Evolutionary conservation across 306 rosid species (phyloP).

Genomic region (Gleditsia sinensis): DNA sequence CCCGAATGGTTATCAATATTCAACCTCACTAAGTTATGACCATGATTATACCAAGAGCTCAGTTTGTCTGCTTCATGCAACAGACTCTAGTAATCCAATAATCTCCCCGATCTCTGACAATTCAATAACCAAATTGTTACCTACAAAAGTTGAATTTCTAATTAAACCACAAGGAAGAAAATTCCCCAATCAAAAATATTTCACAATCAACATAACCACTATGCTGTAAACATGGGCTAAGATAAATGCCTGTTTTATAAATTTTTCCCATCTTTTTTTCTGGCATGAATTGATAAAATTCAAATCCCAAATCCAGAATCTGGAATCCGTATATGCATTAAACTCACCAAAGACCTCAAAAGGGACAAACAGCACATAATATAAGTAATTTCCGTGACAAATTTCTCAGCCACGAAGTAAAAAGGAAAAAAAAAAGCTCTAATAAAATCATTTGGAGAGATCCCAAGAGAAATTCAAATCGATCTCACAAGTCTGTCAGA

Average conservation of each 20-base stretch:
- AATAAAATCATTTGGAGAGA: slow-evolving; percentile 14
- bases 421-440: neutral
- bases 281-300: slow-evolving; percentile 7
- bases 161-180: slow-evolving; percentile 26
- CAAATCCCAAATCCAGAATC: slow-evolving; percentile 35
- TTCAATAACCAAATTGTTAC: slow-evolving; percentile 21
- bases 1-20: slow-evolving; percentile 17
- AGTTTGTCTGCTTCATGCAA: slow-evolving; percentile 19
- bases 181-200: neutral
- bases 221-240: slow-evolving; percentile 18
- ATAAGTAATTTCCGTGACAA: slow-evolving; percentile 22
- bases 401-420: slow-evolving; percentile 7
- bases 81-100: slow-evolving; percentile 26
- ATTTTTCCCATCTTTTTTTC: slow-evolving; percentile 22
- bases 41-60: slow-evolving; percentile 10
- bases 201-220: neutral
- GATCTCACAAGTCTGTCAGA: slow-evolving; percentile 11
- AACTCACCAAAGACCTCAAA: slow-evolving; percentile 21
- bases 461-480: slow-evolving; percentile 3
- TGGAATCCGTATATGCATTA: slow-evolving; percentile 12
- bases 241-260: slow-evolving; percentile 9
- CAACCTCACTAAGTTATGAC: neutral
- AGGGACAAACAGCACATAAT: neutral
- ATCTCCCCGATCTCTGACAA: slow-evolving; percentile 2
- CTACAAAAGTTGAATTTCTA: slow-evolving; percentile 26